A percentile compares a stretch with the other conserved stretches of the same genome.
phyloP scores from a whole-genome alignment of 2,329 filamentous ascomycete genomes.

The Fusarium chaquense region DNA sequence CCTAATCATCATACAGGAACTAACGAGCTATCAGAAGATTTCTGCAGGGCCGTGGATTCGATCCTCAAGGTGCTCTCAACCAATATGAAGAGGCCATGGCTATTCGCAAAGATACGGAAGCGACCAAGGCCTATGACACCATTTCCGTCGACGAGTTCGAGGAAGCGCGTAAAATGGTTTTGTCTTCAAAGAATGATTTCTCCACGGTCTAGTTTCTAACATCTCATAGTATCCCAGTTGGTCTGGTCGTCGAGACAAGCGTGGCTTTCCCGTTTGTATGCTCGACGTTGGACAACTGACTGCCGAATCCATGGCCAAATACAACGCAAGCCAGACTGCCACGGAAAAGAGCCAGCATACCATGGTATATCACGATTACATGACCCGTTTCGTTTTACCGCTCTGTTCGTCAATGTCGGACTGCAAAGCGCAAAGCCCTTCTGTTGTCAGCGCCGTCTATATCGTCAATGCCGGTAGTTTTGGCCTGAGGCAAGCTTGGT shows the following conservation, averaged over 20 bases:
- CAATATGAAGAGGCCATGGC: not conserved
- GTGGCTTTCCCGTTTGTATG: not conserved
- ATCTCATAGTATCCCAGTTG: not conserved
- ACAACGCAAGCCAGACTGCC: not conserved
- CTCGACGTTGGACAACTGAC: not conserved
- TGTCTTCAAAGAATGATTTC: accelerated
- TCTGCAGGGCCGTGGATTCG: not conserved
- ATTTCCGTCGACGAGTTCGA: not conserved
- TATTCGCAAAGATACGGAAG: not conserved
- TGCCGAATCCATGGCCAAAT: not conserved
- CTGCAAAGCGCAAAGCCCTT: not conserved
- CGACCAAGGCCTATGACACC: not conserved
- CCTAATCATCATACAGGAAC: accelerated
- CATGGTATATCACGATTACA: not conserved
- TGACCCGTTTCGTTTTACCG: not conserved
- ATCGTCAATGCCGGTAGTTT: not conserved
- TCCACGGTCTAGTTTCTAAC: not conserved
- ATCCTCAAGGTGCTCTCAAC: not conserved
- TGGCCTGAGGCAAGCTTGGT: constrained; percentile 3
- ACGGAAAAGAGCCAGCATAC: not conserved
- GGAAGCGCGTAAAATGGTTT: not conserved
- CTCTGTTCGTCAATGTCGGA: not conserved
- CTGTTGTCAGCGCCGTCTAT: not conserved
- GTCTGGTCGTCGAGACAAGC: constrained; percentile 1
- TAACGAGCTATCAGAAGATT: not conserved